A percentile compares a stretch with the other conserved stretches of the same genome.
Conservation (phyloP, 2,329 filamentous ascomycete species). For the Trichoderma arundinaceum region DNA sequence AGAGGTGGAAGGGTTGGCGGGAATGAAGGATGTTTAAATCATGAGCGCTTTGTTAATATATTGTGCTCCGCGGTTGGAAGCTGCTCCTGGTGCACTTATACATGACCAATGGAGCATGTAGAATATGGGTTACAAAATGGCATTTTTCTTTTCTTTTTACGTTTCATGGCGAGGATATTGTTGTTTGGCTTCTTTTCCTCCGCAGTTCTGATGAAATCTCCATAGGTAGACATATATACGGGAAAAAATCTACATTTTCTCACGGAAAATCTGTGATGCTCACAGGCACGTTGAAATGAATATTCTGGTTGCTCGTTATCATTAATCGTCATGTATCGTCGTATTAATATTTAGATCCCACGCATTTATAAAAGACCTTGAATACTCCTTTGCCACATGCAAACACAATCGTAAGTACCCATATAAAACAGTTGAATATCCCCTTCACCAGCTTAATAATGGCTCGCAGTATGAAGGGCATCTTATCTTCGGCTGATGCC, state of each 20-base stretch:
- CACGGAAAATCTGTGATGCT: neutral
- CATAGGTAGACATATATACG: neutral
- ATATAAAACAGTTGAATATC: slow-evolving; percentile 63
- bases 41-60: slow-evolving; percentile 10
- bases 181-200: neutral
- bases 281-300: neutral
- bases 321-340: slow-evolving; percentile 22
- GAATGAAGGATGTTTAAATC: neutral
- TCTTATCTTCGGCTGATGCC: slow-evolving; percentile 52
- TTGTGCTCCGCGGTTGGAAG: neutral
- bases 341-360: slow-evolving; percentile 52
- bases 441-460: slow-evolving; percentile 58
- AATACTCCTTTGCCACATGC: slow-evolving; percentile 59
- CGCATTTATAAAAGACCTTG: slow-evolving; percentile 57
- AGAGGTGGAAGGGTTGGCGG: no score
- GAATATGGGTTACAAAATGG: slow-evolving; percentile 1
- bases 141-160: neutral
- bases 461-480: slow-evolving; percentile 56
- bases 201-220: neutral
- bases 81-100: neutral
- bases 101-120: neutral
- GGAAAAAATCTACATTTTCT: neutral
- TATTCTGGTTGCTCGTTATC: neutral
- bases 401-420: slow-evolving; percentile 61
- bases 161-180: neutral